Conservation (phyloP, 805 yeast species). For the Pichia heedii region DNA sequence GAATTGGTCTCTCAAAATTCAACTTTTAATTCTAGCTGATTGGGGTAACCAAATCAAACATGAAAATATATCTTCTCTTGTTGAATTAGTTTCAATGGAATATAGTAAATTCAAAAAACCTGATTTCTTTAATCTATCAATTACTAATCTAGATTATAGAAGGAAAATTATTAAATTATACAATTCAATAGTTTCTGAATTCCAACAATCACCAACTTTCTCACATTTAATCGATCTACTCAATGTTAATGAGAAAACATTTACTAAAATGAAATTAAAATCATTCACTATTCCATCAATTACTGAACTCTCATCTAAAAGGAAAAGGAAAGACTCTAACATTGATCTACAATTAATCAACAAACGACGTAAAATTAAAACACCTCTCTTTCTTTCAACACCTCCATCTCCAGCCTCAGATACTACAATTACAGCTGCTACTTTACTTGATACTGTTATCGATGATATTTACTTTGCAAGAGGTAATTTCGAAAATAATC, state of each 20-base stretch:
- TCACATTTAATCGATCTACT: conserved; percentile 11
- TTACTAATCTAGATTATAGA: conserved; percentile 1
- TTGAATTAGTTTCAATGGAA: conserved; percentile 13
- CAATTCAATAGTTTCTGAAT: neutral
- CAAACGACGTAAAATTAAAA: neutral
- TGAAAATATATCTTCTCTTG: conserved; percentile 15
- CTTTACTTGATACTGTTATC: conserved; percentile 18
- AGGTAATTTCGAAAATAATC: conserved; percentile 8
- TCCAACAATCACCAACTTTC: conserved; percentile 2
- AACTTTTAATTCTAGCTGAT: conserved; percentile 19
- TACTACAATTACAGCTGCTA: conserved; percentile 3
- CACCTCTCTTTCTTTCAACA: neutral
- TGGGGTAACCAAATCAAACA: conserved; percentile 14
- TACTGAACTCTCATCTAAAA: conserved; percentile 8
- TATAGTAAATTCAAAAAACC: conserved; percentile 19
- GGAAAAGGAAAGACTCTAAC: conserved; percentile 16
- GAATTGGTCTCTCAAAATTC: conserved; percentile 15
- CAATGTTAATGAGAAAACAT: conserved; percentile 18
- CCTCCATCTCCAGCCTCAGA: neutral
- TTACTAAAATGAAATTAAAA: conserved; percentile 24
- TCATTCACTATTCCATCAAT: conserved; percentile 21
- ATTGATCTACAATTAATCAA: neutral
- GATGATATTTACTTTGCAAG: conserved; percentile 23
- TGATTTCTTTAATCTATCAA: conserved; percentile 9
- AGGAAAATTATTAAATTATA: conserved; percentile 1